Evolutionary conservation across 2,329 filamentous ascomycete genomes (phyloP), one percentile per base, ranked within the genome.

Genomic region (Macroventuria anomochaeta): DNA sequence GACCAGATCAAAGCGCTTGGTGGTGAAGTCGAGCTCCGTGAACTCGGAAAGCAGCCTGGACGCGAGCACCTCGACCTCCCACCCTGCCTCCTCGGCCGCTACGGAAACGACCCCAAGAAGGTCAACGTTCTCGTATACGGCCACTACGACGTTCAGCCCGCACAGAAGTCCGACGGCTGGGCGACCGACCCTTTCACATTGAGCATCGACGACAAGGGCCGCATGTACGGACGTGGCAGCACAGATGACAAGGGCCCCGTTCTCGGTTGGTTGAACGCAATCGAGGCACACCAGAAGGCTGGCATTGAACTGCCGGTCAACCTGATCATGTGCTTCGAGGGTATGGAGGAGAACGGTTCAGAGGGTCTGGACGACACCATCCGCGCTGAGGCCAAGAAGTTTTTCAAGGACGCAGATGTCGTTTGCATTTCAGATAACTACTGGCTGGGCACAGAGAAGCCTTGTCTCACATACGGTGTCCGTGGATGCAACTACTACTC

Each of bases 371-470:
- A 99, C 71, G 93, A 96, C 66, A 89, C 97, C 63, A 97, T 99
- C 77, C 83, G 89, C 64, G 88, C 85, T 39, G 95, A 99, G 79
- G 92, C 89, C 63, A 91, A 96, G 80, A 89, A 90, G 68, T 97
- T 88, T 82, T 99, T 99, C 81, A 91, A 91, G 70, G 93, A 97
- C 68, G 87, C 92, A 29, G 95, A 99, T 64, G 95, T 93, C 5
- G 91, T 97, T 56, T 99, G 95, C 80, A 99, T 99, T 74, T 96
- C 91, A 40, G 95, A 99, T 78, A 99, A 99, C 84, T 99, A 99
- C 86, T 99, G 95, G 95, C 87, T 99, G 33, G 95, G 95, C 54
- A 97, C 95, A 5, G 92, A 97, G 83, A 97, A 97, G 84, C 95
- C 95, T 11, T 99, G 95, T 77, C 80, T 99, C 71, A 99, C 95